A percentile compares a stretch with the other conserved stretches of the same genome.
Conservation (phyloP, 2,329 filamentous ascomycete genomes). For the Diplodia corticola region DNA sequence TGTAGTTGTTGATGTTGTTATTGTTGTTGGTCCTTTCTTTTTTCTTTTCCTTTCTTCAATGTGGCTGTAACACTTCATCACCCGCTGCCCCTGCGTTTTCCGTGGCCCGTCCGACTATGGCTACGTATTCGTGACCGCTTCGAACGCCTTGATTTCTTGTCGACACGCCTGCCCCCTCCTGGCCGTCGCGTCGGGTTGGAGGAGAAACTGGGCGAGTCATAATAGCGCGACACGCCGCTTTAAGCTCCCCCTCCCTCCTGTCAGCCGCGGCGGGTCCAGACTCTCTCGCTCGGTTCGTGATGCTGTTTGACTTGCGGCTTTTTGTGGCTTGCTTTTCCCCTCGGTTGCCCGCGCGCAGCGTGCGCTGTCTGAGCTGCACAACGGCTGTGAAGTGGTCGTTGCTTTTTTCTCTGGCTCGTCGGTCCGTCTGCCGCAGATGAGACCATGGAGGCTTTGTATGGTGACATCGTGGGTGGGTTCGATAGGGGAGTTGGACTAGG, state of each 20-base stretch:
- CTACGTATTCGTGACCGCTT: no score
- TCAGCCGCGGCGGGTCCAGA: not conserved
- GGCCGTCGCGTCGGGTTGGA: not conserved
- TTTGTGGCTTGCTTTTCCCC: not conserved
- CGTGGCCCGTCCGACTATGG: no score
- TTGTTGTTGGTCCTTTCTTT: no score
- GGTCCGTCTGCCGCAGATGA: not conserved
- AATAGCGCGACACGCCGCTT: slow-evolving; percentile 5
- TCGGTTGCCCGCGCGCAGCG: not conserved
- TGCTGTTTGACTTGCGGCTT: not conserved
- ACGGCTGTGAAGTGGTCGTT: not conserved
- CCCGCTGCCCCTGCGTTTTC: no score
- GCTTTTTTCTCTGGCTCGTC: not conserved
- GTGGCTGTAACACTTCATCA: no score
- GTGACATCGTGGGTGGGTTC: not conserved
- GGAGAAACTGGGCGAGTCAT: not conserved
- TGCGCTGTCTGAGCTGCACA: not conserved
- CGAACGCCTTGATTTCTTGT: no score
- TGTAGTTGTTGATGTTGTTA: no score
- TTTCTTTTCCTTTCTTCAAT: no score
- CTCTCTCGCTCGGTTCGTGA: not conserved
- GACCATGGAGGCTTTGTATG: not conserved
- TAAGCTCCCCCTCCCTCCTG: not conserved
- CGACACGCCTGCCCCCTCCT: no score
- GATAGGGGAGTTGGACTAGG: not conserved